These are phyloP conservation scores for Amanita rubescens DNA, from an alignment of 768 basidiomycete species.

Conservation along the genomic window DNA sequence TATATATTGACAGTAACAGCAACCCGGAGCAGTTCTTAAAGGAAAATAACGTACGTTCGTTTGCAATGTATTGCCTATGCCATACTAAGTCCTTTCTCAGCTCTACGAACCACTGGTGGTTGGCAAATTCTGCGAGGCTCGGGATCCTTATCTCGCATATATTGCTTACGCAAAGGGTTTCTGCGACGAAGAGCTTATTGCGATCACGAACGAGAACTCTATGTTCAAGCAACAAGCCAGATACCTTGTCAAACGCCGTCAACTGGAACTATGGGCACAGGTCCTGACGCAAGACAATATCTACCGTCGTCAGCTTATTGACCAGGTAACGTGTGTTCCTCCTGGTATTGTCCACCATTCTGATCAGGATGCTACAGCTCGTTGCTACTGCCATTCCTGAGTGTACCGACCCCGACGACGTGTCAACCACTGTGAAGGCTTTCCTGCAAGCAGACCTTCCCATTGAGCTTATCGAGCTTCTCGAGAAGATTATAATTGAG, in stretches of 20 bases:
- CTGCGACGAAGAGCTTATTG: slow-evolving; percentile 95
- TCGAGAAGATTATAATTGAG: slow-evolving; percentile 98
- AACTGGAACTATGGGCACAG: slow-evolving; percentile 93
- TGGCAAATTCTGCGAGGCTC: slow-evolving; percentile 98
- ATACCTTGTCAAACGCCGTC: slow-evolving; percentile 93
- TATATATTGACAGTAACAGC: slow-evolving; percentile 97
- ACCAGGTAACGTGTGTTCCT: slow-evolving; percentile 54
- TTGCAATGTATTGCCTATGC: neutral
- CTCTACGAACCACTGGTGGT: slow-evolving; percentile 95
- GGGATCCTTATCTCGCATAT: slow-evolving; percentile 97
- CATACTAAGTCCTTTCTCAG: slow-evolving; percentile 30
- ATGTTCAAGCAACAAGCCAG: slow-evolving; percentile 99
- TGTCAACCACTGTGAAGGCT: slow-evolving; percentile 96
- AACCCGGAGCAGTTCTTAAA: slow-evolving; percentile 98
- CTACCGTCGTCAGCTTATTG: slow-evolving; percentile 88
- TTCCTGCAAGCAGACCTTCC: slow-evolving; percentile 97
- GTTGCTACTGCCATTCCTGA: slow-evolving; percentile 94
- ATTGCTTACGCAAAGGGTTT: slow-evolving; percentile 99
- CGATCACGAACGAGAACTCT: slow-evolving; percentile 96
- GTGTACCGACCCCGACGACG: slow-evolving; percentile 96
- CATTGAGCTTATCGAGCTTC: slow-evolving; percentile 90
- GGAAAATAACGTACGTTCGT: slow-evolving; percentile 83
- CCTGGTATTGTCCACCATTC: neutral
- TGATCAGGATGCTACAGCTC: slow-evolving; percentile 40
- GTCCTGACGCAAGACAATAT: slow-evolving; percentile 86